A percentile compares a stretch with the other conserved stretches of the same genome.
phyloP scores from a whole-genome alignment of 1,139 yeast species.

The Candida tropicalis region DNA sequence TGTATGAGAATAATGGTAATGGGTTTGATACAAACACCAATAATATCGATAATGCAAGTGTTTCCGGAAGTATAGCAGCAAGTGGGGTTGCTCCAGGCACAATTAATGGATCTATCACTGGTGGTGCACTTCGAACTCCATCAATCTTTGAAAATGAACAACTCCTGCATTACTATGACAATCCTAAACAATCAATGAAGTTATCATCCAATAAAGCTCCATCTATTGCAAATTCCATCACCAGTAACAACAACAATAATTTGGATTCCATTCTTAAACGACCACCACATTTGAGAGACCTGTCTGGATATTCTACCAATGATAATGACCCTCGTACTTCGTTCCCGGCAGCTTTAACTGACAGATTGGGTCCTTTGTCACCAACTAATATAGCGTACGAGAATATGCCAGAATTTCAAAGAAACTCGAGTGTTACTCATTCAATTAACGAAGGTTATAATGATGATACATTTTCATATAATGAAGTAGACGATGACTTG shows the following conservation, averaged over 20 bases:
- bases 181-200: constrained; percentile 5
- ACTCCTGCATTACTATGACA: constrained; percentile 3
- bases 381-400: constrained; percentile 1
- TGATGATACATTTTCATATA: constrained; percentile 31
- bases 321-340: constrained; percentile 10
- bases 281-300: constrained; percentile 14
- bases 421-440: constrained; percentile 11
- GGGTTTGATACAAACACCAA: constrained; percentile 16
- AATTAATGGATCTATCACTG: constrained; percentile 2
- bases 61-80: constrained; percentile 15
- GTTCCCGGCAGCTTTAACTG: constrained; percentile 1
- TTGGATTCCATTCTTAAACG: constrained; percentile 19
- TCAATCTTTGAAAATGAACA: constrained; percentile 9
- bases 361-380: constrained; percentile 1
- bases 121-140: constrained; percentile 9
- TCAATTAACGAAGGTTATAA: constrained; percentile 17
- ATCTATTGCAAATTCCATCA: constrained; percentile 25
- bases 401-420: constrained; percentile 5
- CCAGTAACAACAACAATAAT: constrained; percentile 22
- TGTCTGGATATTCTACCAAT: constrained; percentile 15
- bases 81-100: neutral
- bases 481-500: constrained; percentile 32
- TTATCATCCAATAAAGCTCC: constrained; percentile 16
- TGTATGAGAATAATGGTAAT: constrained; percentile 62
- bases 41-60: constrained; percentile 17